Conservation (phyloP, 2,329 filamentous ascomycete species). For the Cryphonectria naterciae region DNA sequence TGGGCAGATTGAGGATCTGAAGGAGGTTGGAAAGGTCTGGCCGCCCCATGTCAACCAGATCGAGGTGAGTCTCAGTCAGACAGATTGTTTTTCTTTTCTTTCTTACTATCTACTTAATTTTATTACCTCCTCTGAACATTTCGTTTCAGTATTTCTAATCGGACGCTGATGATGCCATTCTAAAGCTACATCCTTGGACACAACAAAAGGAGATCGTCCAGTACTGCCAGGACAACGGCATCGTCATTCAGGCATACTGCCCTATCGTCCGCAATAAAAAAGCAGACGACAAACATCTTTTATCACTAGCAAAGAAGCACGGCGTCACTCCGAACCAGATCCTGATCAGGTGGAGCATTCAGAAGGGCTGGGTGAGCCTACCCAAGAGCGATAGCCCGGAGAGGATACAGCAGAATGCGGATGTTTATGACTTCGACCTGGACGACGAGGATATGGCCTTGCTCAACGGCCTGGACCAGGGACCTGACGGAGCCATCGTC, state of each 20-base stretch:
- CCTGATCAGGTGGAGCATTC: conserved; percentile 62
- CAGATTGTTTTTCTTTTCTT: not conserved
- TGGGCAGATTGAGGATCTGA: conserved; percentile 21
- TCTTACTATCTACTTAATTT: not conserved
- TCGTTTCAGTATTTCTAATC: not conserved
- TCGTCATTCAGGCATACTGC: conserved; percentile 52
- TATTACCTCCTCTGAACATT: no score
- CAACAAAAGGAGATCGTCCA: conserved; percentile 51
- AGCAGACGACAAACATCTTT: conserved; percentile 57
- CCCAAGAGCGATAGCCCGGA: conserved; percentile 65
- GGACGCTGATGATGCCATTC: not conserved
- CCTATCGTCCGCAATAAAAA: conserved; percentile 42
- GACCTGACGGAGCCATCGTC: conserved; percentile 7
- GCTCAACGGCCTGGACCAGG: conserved; percentile 23
- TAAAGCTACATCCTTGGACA: conserved; percentile 72
- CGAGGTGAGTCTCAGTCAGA: conserved; percentile 15
- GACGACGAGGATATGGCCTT: conserved; percentile 54
- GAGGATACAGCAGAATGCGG: conserved; percentile 66
- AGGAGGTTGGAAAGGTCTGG: conserved; percentile 18
- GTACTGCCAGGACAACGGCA: conserved; percentile 77
- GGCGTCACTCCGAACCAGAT: conserved; percentile 61
- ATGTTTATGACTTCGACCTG: conserved; percentile 65
- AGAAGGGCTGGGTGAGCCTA: conserved; percentile 62
- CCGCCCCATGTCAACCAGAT: conserved; percentile 27
- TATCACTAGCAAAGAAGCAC: conserved; percentile 58